These are phyloP conservation scores for Rhizopogon vulgaris DNA, from an alignment of 768 basidiomycete genomes.

Conservation along the genomic window DNA sequence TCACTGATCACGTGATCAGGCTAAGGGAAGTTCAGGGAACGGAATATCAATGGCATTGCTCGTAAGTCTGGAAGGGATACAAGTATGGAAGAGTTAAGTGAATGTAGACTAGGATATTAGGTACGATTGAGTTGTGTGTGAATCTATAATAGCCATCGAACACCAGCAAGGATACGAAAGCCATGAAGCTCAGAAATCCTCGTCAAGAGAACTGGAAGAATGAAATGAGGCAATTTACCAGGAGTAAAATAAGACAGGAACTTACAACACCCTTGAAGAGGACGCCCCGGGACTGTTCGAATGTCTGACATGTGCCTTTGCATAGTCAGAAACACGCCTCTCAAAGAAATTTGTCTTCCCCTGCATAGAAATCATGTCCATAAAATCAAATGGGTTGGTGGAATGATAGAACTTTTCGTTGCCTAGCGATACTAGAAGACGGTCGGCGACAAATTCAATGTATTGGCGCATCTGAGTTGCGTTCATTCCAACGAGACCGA, in stretches of 20 bases:
- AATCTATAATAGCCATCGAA: not conserved
- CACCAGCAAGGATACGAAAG: not conserved
- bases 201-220: slow-evolving; percentile 2
- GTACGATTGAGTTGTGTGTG: not conserved
- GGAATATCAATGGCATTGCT: too few relatives aligned
- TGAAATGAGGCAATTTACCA: not conserved
- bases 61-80: not conserved
- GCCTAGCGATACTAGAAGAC: slow-evolving; percentile 78
- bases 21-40: too few relatives aligned
- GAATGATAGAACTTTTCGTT: slow-evolving; percentile 72
- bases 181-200: slow-evolving; percentile 1
- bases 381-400: slow-evolving; percentile 86
- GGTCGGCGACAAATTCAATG: slow-evolving; percentile 89
- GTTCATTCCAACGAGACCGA: slow-evolving; percentile 90
- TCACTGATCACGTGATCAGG: not conserved
- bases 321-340: slow-evolving; percentile 85
- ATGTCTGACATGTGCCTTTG: slow-evolving; percentile 55
- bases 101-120: not conserved
- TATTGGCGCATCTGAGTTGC: slow-evolving; percentile 80
- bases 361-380: slow-evolving; percentile 92
- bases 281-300: not conserved
- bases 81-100: not conserved
- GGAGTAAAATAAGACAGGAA: not conserved
- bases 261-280: not conserved
- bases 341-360: slow-evolving; percentile 98